Conservation (phyloP, 768 basidiomycete species). For the Asterophora parasitica region DNA sequence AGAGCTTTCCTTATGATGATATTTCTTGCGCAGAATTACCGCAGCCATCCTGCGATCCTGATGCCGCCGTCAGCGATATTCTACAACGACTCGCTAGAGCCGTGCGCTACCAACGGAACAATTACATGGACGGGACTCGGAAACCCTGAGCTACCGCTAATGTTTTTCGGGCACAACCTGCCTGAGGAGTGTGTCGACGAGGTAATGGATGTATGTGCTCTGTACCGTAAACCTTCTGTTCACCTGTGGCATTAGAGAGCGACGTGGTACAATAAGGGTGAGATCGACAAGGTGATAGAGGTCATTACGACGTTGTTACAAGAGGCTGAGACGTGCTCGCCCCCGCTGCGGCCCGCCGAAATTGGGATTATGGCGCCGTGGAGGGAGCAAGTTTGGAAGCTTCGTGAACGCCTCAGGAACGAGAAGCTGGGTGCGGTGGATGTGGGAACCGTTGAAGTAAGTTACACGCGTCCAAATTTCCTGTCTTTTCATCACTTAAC, state of each 20-base stretch:
- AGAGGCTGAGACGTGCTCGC: slow-evolving; percentile 30
- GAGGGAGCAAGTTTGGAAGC: slow-evolving; percentile 49
- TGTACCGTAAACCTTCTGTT: neutral
- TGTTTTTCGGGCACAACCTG: slow-evolving; percentile 38
- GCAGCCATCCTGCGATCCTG: slow-evolving; percentile 47
- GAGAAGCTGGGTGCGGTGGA: slow-evolving; percentile 38
- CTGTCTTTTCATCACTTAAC: neutral
- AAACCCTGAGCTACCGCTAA: slow-evolving; percentile 36
- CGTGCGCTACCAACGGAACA: slow-evolving; percentile 39
- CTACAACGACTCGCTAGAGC: slow-evolving; percentile 44
- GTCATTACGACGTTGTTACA: slow-evolving; percentile 35
- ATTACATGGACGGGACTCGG: slow-evolving; percentile 37
- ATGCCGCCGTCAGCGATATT: slow-evolving; percentile 54
- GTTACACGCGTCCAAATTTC: neutral
- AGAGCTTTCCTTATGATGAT: neutral
- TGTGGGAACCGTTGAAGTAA: slow-evolving; percentile 49
- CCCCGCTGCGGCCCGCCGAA: slow-evolving; percentile 35
- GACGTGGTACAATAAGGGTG: slow-evolving; percentile 46
- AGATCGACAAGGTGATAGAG: slow-evolving; percentile 37
- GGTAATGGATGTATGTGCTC: slow-evolving; percentile 20
- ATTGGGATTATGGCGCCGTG: slow-evolving; percentile 51
- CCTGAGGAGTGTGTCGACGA: slow-evolving; percentile 44
- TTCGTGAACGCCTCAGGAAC: slow-evolving; percentile 40
- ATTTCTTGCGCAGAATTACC: slow-evolving; percentile 33
- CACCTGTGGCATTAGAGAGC: slow-evolving; percentile 27